These are phyloP conservation scores for Mariannaea sp. DNA, from an alignment of 2,329 filamentous ascomycete genomes.

Conservation along the genomic window DNA sequence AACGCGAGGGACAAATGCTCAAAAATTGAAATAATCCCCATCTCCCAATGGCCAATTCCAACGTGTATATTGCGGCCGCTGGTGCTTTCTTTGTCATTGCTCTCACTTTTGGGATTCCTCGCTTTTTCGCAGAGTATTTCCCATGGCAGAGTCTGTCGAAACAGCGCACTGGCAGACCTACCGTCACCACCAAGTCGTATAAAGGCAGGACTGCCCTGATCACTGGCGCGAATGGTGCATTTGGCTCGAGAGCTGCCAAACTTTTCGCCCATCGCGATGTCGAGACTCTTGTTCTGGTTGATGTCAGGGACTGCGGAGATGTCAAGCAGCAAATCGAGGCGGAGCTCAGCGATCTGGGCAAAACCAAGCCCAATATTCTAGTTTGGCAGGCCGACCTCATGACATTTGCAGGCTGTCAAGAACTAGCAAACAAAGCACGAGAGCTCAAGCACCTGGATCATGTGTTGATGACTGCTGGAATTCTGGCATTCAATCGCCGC, in stretches of 20 bases:
- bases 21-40: background rate
- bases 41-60: constrained; percentile 23
- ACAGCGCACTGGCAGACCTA: constrained; percentile 42
- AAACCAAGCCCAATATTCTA: constrained; percentile 39
- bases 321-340: constrained; percentile 43
- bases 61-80: constrained; percentile 14
- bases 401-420: constrained; percentile 42
- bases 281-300: constrained; percentile 44
- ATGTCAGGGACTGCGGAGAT: constrained; percentile 40
- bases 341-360: constrained; percentile 34
- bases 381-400: constrained; percentile 46
- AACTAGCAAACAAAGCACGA: constrained; percentile 37
- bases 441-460: constrained; percentile 42
- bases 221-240: constrained; percentile 45
- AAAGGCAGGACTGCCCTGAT: constrained; percentile 43
- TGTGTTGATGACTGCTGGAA: constrained; percentile 45
- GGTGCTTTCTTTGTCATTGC: constrained; percentile 24
- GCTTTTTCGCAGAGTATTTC: constrained; percentile 43
- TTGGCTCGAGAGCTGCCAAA: constrained; percentile 43
- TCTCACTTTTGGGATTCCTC: constrained; percentile 39
- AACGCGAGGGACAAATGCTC: background rate
- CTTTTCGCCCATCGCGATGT: constrained; percentile 43
- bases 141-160: constrained; percentile 41
- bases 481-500: constrained; percentile 43
- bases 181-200: constrained; percentile 43